A percentile compares a stretch with the other conserved stretches of the same genome.
Conservation (phyloP, 371 early-diverging fungal genomes). For the Conidiobolus incongruus region DNA sequence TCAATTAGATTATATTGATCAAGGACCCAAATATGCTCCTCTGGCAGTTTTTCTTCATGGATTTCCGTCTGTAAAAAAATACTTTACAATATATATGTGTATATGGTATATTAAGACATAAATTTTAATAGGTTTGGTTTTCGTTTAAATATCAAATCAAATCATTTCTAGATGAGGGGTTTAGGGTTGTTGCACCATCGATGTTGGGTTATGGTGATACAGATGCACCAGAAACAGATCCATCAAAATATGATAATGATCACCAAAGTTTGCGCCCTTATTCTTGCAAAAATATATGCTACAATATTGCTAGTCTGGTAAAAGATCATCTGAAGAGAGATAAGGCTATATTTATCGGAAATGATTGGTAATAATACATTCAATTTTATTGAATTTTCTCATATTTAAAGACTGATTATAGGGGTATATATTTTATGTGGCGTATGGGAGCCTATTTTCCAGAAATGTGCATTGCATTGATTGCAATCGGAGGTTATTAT, state of each 20-base stretch:
- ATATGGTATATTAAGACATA: too few species aligned
- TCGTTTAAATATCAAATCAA: neutral
- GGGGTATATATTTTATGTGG: too few species aligned
- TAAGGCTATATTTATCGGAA: neutral
- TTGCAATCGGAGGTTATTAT: too few species aligned
- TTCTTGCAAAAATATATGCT: too few species aligned
- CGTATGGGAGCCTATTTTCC: too few species aligned
- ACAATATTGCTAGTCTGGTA: neutral
- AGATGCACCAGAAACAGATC: too few species aligned
- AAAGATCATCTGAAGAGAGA: neutral
- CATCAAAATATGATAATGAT: too few species aligned
- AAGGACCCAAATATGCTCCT: neutral
- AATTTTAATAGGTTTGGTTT: neutral
- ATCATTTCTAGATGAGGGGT: neutral
- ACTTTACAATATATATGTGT: neutral
- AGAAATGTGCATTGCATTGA: too few species aligned
- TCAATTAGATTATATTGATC: constrained; percentile 1
- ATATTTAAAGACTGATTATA: too few species aligned
- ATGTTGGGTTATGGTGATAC: neutral
- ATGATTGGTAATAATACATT: too few species aligned
- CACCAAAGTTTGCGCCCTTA: too few species aligned
- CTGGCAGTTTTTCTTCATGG: neutral
- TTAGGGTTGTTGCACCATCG: neutral
- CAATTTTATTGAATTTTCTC: too few species aligned
- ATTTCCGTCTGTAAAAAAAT: neutral